A percentile compares a stretch with the other conserved stretches of the same genome.
Conservation (phyloP, 164 flowering plant species). For the Protea cynaroides region DNA sequence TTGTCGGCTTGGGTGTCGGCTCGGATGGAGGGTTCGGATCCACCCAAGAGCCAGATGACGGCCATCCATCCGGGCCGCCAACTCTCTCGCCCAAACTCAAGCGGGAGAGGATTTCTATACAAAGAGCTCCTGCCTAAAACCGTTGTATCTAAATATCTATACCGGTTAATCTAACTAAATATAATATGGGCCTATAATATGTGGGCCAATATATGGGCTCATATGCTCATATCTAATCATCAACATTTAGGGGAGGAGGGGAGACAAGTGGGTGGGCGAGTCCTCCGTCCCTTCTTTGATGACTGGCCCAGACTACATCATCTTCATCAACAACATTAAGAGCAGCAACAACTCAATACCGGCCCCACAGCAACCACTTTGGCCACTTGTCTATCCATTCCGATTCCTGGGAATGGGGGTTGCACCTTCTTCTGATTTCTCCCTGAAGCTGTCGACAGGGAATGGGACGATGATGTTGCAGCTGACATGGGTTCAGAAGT, state of each 20-base stretch:
- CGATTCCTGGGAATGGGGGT: constrained; percentile 32
- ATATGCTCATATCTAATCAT: no score
- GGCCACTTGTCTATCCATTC: constrained; percentile 47
- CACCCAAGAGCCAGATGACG: no score
- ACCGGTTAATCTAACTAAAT: no score
- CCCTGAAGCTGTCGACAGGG: constrained; percentile 71
- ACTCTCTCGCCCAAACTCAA: no score
- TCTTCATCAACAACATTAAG: constrained; percentile 29
- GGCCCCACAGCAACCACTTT: constrained; percentile 22
- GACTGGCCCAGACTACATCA: constrained; percentile 66
- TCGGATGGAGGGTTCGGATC: no score
- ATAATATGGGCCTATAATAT: no score
- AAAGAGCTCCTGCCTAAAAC: no score
- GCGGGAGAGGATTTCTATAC: no score
- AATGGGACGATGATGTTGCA: constrained; percentile 20
- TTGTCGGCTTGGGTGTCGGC: no score
- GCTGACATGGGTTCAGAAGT: not conserved
- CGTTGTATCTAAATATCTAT: no score
- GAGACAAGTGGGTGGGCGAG: constrained; percentile 25
- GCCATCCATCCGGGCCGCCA: no score
- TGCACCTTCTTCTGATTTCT: constrained; percentile 47
- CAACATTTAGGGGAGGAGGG: constrained; percentile 15
- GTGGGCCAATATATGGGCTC: no score
- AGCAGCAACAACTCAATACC: constrained; percentile 18
- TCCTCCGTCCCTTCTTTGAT: constrained; percentile 69